Evolutionary conservation across 805 yeast genomes (phyloP), one percentile per base, ranked within the genome.

Genomic region (Starmerella stigmatis): DNA sequence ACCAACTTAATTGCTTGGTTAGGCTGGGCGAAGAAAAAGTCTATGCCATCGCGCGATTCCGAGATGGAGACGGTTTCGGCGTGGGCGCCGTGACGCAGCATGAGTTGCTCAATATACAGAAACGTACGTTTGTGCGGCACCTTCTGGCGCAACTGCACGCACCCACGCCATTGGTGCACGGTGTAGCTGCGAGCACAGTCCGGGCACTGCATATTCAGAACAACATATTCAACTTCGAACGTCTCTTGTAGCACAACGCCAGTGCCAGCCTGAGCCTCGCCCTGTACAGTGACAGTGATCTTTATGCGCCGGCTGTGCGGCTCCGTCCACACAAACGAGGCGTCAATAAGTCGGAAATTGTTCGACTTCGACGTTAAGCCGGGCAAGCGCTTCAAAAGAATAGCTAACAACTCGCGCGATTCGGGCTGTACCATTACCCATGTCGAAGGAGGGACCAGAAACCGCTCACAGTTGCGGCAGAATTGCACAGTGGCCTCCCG

Each of bases 151-250:
- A 88, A 79, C 67, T 88, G 97, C 25, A 88, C 94, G n/a, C 88
- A 74, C 13, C 96, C 94, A 66, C 89, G 80, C 97, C 97, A 88
- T 12, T 96, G 86, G 63, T 88, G 84, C 19, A 88, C 80, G 19
- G 97, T 88, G 60, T 79, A 88, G 1, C 92, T 80, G 61, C 84
- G 86, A 44, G 96, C 96, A 78, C 97, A 88, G 69, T 88, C 97
- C 4, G 95, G 78, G 72, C 97, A 88, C 69, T 88, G 97, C 83
- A 85, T 84, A 26, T 96, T 94, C 53, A 84, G 72, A 41, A 86
- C 96, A n/a, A 84, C 79, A 59, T 79, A 88, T 61, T 88, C 96
- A 16, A 86, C 95, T 64, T 84, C 95, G 61, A 88, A 86, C 22
- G 83, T 75, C 65, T 88, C 96, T 61, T 88, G 96, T 31, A 88